Conservation (phyloP, 2,329 filamentous ascomycete species). For the Fusarium begoniae region DNA sequence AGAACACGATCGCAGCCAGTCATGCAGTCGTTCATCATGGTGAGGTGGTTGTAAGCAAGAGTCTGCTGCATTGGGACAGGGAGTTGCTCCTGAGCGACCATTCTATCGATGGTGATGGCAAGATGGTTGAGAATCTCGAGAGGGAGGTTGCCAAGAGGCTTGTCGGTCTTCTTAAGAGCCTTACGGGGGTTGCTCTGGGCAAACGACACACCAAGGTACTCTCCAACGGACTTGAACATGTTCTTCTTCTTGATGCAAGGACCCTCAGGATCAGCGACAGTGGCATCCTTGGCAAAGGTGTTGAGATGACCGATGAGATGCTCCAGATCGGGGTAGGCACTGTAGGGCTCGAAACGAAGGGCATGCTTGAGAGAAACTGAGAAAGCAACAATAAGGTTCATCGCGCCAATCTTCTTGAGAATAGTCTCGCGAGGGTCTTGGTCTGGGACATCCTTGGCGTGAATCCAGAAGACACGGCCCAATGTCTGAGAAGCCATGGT, state of each 20-base stretch:
- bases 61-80: conserved; percentile 67
- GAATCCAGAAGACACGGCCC: conserved; percentile 85
- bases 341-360: conserved; percentile 84
- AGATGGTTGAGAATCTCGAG: conserved; percentile 82
- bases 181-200: conserved; percentile 82
- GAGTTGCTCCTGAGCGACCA: conserved; percentile 65
- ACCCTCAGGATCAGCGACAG: conserved; percentile 49
- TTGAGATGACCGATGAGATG: conserved; percentile 76
- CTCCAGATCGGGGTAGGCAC: conserved; percentile 77
- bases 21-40: conserved; percentile 75
- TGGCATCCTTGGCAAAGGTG: conserved; percentile 73
- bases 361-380: conserved; percentile 83
- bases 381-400: conserved; percentile 83
- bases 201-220: conserved; percentile 80
- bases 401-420: conserved; percentile 75
- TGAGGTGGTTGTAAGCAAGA: conserved; percentile 67
- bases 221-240: conserved; percentile 71
- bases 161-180: conserved; percentile 75
- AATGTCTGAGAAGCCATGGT: conserved; percentile 72
- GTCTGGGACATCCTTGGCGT: conserved; percentile 67
- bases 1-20: conserved; percentile 80
- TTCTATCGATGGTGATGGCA: conserved; percentile 70
- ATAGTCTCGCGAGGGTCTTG: conserved; percentile 69
- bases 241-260: conserved; percentile 54
- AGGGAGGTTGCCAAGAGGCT: conserved; percentile 83